Evolutionary conservation across 768 basidiomycete genomes (phyloP).

Genomic region (Pisolithus microcarpus): DNA sequence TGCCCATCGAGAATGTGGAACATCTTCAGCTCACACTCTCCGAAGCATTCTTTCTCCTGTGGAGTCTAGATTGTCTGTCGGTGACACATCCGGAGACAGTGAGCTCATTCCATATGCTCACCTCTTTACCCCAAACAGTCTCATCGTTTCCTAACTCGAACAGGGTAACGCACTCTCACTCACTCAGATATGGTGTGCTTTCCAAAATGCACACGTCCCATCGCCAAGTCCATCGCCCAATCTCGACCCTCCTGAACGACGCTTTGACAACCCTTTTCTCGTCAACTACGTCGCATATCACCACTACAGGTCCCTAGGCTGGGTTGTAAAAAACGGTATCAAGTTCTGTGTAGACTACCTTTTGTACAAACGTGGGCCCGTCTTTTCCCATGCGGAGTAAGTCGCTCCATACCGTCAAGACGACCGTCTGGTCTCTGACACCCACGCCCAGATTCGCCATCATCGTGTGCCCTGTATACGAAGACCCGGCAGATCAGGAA

Average conservation of each 20-base stretch:
- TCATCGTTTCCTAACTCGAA: background rate
- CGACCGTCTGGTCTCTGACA: background rate
- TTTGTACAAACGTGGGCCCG: constrained; percentile 89
- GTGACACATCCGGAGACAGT: constrained; percentile 64
- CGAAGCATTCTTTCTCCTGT: constrained; percentile 84
- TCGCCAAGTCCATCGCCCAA: constrained; percentile 28
- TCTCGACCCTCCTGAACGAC: constrained; percentile 25
- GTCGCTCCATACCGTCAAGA: constrained; percentile 19
- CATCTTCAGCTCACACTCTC: constrained; percentile 86
- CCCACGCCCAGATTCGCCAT: constrained; percentile 65
- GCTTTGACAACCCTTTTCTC: constrained; percentile 89
- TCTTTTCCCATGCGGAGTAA: constrained; percentile 94
- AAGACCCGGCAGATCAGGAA: constrained; percentile 66
- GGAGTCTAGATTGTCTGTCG: constrained; percentile 78
- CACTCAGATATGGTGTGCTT: constrained; percentile 55
- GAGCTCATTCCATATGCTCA: constrained; percentile 17
- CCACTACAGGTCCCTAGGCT: constrained; percentile 92
- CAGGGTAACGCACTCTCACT: constrained; percentile 52
- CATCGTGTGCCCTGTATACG: constrained; percentile 86
- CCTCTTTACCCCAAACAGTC: background rate
- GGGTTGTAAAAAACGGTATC: constrained; percentile 93
- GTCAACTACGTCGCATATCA: constrained; percentile 88
- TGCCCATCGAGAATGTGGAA: constrained; percentile 66
- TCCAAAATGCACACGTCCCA: constrained; percentile 50
- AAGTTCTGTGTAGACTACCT: constrained; percentile 97